Base-by-base conservation (phyloP, 176 grass and related monocot species). In the Eleusine coracana region DNA sequence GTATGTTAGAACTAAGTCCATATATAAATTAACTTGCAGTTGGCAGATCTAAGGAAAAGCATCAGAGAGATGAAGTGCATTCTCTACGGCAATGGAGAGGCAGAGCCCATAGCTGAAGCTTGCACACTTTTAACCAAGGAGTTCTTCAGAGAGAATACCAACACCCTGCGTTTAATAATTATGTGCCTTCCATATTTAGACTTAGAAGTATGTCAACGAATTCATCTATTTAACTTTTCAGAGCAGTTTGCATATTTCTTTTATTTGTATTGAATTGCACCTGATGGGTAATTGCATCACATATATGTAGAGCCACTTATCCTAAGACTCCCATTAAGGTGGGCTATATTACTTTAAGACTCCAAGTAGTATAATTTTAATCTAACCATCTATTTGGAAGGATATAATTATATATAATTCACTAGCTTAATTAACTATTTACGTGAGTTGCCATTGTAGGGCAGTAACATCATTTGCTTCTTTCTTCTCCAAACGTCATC, bases 131-230 rank as follows among this genome's bases (percentile, higher is more conserved):
- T 90, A 60, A 86, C 88, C 10, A 80, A 86, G 46, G 79, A 90
- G 25, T 83, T 90, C 37, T 90, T 90, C 64, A 86, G 38, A 62
- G 83, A 79, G 25, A 90, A 90, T 58, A 74, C 67, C 5, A 78
- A 90, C n/a, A 88, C 76, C 6, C 21, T 86, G 5, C 83, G 68
- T 12, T 60, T 86, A 62, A 29, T 90, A 73, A 90, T 90, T 69
- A 50, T 74, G n/a, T 79, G 28, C 68, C 78, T 90, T 65, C 83
- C 83, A 15, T 82, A 86, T 20, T 63, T 90, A 51, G 80, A 90
- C 39, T 52, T 86, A 51, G 88, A 90, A 52, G 83, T 90, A 78
- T 12, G 50, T 63, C 13, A 69, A 41, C 13, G 10, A 42, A 62
- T 58, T 63, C 25, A 5, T 50, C 11, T 46, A 12, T 50, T 61